A percentile compares a stretch with the other conserved stretches of the same genome.
Conservation (phyloP, 345 rosid genomes). For the Hibiscus syriacus region DNA sequence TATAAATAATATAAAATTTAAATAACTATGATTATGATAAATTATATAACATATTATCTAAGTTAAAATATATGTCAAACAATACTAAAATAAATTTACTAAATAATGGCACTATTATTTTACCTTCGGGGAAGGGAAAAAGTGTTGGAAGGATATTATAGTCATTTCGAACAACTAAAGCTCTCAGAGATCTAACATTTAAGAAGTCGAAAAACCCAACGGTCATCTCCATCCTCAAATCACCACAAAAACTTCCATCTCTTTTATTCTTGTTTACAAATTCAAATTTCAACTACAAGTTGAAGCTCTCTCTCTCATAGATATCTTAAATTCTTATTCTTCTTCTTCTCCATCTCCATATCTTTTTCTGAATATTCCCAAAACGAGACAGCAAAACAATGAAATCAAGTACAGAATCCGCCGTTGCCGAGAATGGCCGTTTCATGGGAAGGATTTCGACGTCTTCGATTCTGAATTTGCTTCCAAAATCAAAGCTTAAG, state of each 20-base stretch:
- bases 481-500: not conserved
- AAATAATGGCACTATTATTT: no score
- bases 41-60: no score
- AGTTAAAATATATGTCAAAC: no score
- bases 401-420: conserved; percentile 19
- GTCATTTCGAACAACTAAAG: not conserved
- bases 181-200: not conserved
- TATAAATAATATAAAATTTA: no score
- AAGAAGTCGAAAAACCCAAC: conserved; percentile 27
- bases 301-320: conserved; percentile 10
- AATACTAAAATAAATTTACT: no score
- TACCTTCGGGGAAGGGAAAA: no score
- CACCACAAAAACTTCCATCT: conserved; percentile 14
- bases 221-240: conserved; percentile 26
- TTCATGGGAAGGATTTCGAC: conserved; percentile 40
- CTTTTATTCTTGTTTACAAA: conserved; percentile 7
- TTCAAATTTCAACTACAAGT: no score
- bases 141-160: not conserved
- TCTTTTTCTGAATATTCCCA: not conserved
- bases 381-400: conserved; percentile 1
- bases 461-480: conserved; percentile 57
- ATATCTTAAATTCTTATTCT: conserved; percentile 16
- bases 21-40: no score
- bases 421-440: conserved; percentile 20
- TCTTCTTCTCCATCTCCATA: conserved; percentile 11